phyloP scores from a whole-genome alignment of 2,329 filamentous ascomycete genomes.

The Domatiomyces globalis region DNA sequence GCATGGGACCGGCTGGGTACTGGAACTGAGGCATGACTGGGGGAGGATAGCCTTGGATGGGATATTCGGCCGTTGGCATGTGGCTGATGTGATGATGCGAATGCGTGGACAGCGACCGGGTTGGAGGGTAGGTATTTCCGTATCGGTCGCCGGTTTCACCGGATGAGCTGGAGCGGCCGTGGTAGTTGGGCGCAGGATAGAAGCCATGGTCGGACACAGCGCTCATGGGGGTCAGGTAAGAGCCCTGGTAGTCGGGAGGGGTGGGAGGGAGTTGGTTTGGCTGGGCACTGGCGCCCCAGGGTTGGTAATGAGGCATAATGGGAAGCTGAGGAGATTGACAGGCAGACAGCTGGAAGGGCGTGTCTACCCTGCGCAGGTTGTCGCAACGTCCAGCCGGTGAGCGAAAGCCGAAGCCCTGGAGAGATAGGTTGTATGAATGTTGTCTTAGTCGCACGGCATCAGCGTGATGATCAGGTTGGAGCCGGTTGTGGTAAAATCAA shows the following conservation, averaged over 20 bases:
- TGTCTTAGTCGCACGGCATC: neutral
- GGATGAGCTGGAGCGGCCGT: constrained; percentile 30
- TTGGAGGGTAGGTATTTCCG: constrained; percentile 29
- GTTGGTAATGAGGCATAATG: constrained; percentile 17
- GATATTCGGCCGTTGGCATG: neutral
- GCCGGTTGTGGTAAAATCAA: neutral
- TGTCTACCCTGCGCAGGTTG: neutral
- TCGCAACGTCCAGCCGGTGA: neutral
- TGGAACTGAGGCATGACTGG: constrained; percentile 9
- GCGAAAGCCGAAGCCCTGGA: neutral
- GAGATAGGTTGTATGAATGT: neutral
- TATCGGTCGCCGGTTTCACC: constrained; percentile 34
- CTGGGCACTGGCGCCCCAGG: constrained; percentile 15
- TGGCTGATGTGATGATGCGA: neutral
- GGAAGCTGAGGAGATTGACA: constrained; percentile 1
- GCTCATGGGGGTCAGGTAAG: constrained; percentile 17
- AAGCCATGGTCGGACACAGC: constrained; percentile 14
- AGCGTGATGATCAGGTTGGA: neutral
- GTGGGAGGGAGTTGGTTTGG: constrained; percentile 16
- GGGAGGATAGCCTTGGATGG: constrained; percentile 1
- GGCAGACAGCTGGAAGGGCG: constrained; percentile 9
- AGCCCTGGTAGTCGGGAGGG: constrained; percentile 17
- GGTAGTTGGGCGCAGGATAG: constrained; percentile 27
- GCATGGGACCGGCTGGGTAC: constrained; percentile 18
- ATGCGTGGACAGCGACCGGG: constrained; percentile 10